Evolutionary conservation across 257 asterid species (phyloP).

Genomic region (Salvia hispanica): DNA sequence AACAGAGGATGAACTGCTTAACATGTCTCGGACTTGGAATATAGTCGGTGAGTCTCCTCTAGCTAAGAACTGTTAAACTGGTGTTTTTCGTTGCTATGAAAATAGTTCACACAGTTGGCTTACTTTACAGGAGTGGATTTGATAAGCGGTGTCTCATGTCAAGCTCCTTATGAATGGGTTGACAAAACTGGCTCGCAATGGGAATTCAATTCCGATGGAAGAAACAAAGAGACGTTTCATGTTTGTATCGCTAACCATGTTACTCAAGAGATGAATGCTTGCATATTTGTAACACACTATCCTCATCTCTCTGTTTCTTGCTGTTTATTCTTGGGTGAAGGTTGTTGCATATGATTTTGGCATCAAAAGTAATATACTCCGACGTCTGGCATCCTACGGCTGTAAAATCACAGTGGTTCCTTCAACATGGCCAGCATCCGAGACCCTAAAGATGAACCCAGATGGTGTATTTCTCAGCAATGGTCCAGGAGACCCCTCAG

Average conservation of each 20-base stretch:
- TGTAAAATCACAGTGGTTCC: slow-evolving; percentile 95
- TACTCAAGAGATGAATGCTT: slow-evolving; percentile 8
- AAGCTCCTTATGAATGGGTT: slow-evolving; percentile 83
- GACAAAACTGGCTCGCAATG: slow-evolving; percentile 63
- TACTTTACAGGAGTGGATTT: slow-evolving; percentile 80
- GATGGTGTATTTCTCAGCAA: slow-evolving; percentile 95
- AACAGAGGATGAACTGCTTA: slow-evolving; percentile 79
- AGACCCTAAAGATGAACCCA: slow-evolving; percentile 81
- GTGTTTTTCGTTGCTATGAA: not conserved
- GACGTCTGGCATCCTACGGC: slow-evolving; percentile 88
- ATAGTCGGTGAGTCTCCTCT: slow-evolving; percentile 65
- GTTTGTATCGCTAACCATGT: slow-evolving; percentile 43
- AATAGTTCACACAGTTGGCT: slow-evolving; percentile 1
- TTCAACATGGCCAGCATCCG: slow-evolving; percentile 89
- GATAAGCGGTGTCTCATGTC: slow-evolving; percentile 83
- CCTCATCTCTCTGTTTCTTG: not conserved
- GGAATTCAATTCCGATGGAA: slow-evolving; percentile 66
- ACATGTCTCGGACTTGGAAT: slow-evolving; percentile 74
- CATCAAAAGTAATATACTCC: slow-evolving; percentile 87
- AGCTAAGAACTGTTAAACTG: slow-evolving; percentile 1
- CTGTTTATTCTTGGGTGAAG: slow-evolving; percentile 41
- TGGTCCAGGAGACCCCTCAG: slow-evolving; percentile 99
- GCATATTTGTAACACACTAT: slow-evolving; percentile 23
- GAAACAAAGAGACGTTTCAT: slow-evolving; percentile 50
- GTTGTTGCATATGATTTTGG: slow-evolving; percentile 98